A percentile compares a stretch with the other conserved stretches of the same genome.
phyloP scores from a whole-genome alignment of 352 stramenopile species.

The Phytophthora quininea region DNA sequence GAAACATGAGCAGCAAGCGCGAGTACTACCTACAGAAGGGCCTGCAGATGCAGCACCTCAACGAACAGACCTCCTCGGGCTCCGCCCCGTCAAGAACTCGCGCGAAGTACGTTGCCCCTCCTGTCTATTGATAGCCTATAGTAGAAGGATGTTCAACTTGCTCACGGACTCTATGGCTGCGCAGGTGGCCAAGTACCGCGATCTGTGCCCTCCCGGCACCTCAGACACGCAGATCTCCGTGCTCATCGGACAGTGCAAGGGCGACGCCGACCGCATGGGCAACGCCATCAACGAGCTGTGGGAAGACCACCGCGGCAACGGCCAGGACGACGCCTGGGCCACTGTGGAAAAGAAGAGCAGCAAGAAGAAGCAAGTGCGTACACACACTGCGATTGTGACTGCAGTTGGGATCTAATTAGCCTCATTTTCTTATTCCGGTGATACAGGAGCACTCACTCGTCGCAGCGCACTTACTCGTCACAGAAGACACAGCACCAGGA shows the following conservation, averaged over 20 bases:
- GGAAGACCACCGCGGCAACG: slow-evolving; percentile 75
- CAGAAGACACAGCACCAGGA: slow-evolving; percentile 46
- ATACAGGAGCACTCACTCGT: slow-evolving; percentile 22
- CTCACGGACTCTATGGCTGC: too few species aligned
- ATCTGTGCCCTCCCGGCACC: slow-evolving; percentile 82
- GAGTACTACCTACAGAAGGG: slow-evolving; percentile 87
- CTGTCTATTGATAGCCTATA: not conserved
- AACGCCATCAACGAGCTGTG: slow-evolving; percentile 83
- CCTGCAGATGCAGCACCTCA: slow-evolving; percentile 82
- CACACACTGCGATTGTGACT: not conserved
- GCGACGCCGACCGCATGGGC: slow-evolving; percentile 74
- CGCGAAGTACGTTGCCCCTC: slow-evolving; percentile 53
- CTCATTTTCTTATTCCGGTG: slow-evolving; percentile 3
- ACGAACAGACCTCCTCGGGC: slow-evolving; percentile 50
- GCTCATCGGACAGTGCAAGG: slow-evolving; percentile 75
- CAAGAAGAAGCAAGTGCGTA: slow-evolving; percentile 66
- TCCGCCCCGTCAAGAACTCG: slow-evolving; percentile 42
- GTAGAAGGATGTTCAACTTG: not conserved
- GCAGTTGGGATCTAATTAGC: slow-evolving; percentile 2
- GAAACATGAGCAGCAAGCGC: slow-evolving; percentile 81
- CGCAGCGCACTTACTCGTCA: slow-evolving; percentile 42
- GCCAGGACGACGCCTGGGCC: slow-evolving; percentile 76
- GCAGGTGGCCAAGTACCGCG: slow-evolving; percentile 78
- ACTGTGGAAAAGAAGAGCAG: slow-evolving; percentile 81
- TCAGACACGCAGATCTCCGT: slow-evolving; percentile 74